Percentiles rank a stretch among this genome's conserved stretches.
These are phyloP conservation scores for Colletotrichum incanum DNA, from an alignment of 2,329 filamentous ascomycete species.

Conservation along the genomic window DNA sequence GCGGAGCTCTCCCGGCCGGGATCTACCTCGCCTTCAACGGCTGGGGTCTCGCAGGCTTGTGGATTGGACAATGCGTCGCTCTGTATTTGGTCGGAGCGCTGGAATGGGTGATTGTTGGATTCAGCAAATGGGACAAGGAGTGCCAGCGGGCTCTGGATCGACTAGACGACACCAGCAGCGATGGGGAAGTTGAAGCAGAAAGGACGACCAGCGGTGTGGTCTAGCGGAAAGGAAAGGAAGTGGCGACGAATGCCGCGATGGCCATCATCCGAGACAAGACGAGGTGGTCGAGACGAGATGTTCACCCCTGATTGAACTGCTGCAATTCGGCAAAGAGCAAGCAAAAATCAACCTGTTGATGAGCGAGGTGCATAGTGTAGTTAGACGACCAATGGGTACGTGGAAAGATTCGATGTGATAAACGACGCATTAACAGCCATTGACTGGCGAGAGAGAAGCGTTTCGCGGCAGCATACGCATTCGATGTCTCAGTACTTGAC, in stretches of 20 bases:
- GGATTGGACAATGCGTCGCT: conserved; percentile 87
- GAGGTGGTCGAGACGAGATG: neutral
- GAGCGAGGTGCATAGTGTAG: neutral
- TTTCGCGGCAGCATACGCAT: neutral
- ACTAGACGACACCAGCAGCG: conserved; percentile 67
- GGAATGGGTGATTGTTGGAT: conserved; percentile 85
- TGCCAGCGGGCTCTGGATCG: conserved; percentile 80
- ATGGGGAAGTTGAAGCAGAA: conserved; percentile 13
- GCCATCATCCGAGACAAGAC: neutral
- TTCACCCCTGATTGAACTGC: neutral
- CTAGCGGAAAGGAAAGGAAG: neutral
- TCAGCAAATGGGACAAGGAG: conserved; percentile 83
- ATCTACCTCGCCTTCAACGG: conserved; percentile 90
- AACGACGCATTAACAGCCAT: neutral
- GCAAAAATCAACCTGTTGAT: neutral
- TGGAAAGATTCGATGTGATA: neutral
- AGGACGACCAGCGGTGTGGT: neutral
- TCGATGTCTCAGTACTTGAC: neutral
- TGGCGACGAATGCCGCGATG: neutral
- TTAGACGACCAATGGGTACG: neutral
- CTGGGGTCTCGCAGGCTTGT: conserved; percentile 85
- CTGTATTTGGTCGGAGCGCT: conserved; percentile 84
- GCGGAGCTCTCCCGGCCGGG: conserved; percentile 83
- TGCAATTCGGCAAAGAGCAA: neutral
- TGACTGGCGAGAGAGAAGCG: neutral